These are phyloP conservation scores for Colletotrichum sojae DNA, from an alignment of 2,329 filamentous ascomycete genomes.

Conservation along the genomic window DNA sequence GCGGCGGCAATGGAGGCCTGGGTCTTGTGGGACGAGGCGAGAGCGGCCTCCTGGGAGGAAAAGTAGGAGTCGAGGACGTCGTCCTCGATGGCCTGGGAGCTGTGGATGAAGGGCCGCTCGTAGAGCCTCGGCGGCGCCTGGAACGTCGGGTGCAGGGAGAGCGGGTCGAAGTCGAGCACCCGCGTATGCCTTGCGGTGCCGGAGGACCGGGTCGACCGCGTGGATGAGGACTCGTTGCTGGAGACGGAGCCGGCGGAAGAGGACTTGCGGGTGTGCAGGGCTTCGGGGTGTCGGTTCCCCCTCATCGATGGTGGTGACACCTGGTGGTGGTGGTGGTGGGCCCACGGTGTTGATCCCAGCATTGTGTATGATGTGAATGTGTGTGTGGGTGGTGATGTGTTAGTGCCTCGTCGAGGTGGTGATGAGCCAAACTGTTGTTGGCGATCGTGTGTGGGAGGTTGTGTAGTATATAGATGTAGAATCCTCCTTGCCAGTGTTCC, in stretches of 20 bases:
- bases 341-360: constrained; percentile 26
- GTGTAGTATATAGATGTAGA: constrained; percentile 11
- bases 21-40: constrained; percentile 15
- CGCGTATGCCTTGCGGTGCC: constrained; percentile 34
- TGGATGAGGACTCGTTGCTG: constrained; percentile 40
- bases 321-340: constrained; percentile 16
- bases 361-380: constrained; percentile 14
- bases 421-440: constrained; percentile 10
- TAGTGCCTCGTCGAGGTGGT: not conserved
- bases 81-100: constrained; percentile 34
- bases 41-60: constrained; percentile 16
- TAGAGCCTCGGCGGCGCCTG: constrained; percentile 40
- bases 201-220: constrained; percentile 35
- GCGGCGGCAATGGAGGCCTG: constrained; percentile 24
- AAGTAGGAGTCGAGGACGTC: constrained; percentile 40
- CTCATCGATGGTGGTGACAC: constrained; percentile 18
- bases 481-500: not conserved
- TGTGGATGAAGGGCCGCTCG: constrained; percentile 41
- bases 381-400: not conserved
- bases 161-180: constrained; percentile 41
- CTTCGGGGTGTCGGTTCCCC: constrained; percentile 27
- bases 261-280: constrained; percentile 41
- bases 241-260: constrained; percentile 42
- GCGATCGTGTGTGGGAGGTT: constrained; percentile 2
- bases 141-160: constrained; percentile 41